Conservation (phyloP, 371 early-diverging fungal genomes). For the Mucor irregularis region DNA sequence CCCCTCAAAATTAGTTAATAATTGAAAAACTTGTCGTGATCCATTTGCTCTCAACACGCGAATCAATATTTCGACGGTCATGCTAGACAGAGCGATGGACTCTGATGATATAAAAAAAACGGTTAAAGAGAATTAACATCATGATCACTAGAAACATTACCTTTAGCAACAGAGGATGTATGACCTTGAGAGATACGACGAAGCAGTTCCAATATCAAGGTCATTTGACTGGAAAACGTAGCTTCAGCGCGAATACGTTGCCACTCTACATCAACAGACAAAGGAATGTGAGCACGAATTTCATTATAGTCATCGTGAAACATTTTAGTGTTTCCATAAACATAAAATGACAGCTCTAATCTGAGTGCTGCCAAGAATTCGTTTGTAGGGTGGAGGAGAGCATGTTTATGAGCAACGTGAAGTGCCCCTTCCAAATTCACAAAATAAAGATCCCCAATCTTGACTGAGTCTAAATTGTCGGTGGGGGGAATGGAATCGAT, state of each 20-base stretch:
- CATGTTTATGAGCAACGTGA: neutral
- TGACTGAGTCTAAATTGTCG: neutral
- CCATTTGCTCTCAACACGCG: slow-evolving; percentile 21
- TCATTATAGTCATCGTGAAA: slow-evolving; percentile 12
- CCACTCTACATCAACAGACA: slow-evolving; percentile 34
- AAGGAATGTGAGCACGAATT: slow-evolving; percentile 1
- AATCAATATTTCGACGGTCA: slow-evolving; percentile 25
- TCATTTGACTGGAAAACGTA: neutral
- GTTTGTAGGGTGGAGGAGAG: slow-evolving; percentile 1
- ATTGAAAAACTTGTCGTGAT: slow-evolving; percentile 7
- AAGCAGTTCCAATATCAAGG: neutral
- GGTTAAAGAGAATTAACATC: no score
- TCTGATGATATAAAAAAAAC: slow-evolving; percentile 1
- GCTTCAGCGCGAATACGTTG: slow-evolving; percentile 9
- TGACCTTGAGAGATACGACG: neutral
- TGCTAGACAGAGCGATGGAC: slow-evolving; percentile 10
- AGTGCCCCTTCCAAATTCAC: neutral
- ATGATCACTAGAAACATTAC: neutral
- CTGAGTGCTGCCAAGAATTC: slow-evolving; percentile 25
- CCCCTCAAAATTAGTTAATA: slow-evolving; percentile 11
- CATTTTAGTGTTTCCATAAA: slow-evolving; percentile 10
- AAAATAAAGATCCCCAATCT: neutral
- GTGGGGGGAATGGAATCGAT: neutral
- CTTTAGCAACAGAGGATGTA: neutral
- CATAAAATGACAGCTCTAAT: slow-evolving; percentile 29